Conservation (phyloP, 176 grass and related monocot genomes). For the Oryza meyeriana region DNA sequence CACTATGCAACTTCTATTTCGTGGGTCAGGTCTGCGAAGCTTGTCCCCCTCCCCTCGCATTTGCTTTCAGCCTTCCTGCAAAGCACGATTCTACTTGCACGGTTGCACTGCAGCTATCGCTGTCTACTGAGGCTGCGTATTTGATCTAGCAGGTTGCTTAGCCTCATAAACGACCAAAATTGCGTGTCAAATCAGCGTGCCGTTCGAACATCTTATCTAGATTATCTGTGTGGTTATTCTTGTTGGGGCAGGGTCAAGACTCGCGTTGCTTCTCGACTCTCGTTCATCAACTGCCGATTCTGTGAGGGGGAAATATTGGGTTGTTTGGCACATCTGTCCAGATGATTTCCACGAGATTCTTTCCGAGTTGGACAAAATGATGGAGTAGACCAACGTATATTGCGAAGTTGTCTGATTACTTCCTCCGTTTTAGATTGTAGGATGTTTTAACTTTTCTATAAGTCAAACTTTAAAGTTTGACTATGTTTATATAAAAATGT, state of each 20-base stretch:
- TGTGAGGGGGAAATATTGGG: background rate
- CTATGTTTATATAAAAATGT: too few relatives aligned
- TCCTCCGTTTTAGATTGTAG: too few relatives aligned
- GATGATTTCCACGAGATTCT: background rate
- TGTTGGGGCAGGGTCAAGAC: background rate
- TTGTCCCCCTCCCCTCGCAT: background rate
- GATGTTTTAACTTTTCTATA: too few relatives aligned
- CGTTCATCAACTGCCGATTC: background rate
- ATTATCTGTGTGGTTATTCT: background rate
- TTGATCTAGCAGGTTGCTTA: background rate
- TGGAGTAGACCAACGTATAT: too few relatives aligned
- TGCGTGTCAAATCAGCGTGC: background rate
- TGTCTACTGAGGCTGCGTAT: background rate
- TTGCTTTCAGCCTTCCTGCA: background rate
- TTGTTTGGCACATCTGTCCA: background rate
- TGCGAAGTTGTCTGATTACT: too few relatives aligned
- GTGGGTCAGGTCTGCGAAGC: slow-evolving; percentile 9
- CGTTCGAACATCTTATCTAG: background rate
- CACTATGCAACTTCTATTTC: background rate
- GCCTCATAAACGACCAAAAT: background rate
- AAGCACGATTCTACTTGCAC: background rate
- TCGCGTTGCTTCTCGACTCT: background rate
- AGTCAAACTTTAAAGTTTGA: too few relatives aligned
- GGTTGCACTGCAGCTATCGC: background rate
- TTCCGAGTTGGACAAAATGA: background rate